Percentiles rank a stretch among this genome's conserved stretches.
Evolutionary conservation across 164 flowering plant species (phyloP).

Genomic region (Chloranthus sessilifolius): DNA sequence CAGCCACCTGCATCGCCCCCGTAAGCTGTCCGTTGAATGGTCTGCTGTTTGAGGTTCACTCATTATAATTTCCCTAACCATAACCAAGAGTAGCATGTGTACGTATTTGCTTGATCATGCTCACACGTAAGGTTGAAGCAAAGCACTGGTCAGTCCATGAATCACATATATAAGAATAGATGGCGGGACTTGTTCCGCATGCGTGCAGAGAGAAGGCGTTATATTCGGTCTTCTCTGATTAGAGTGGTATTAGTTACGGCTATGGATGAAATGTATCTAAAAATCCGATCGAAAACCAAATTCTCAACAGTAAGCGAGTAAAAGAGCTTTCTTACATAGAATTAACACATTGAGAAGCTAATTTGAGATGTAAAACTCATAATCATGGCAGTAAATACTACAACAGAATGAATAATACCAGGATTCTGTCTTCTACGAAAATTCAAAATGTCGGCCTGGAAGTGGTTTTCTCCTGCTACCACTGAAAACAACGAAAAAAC

Average conservation of each 20-base stretch:
- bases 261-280: neutral
- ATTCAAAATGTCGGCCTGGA: conserved; percentile 22
- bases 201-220: no score
- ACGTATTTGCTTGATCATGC: no score
- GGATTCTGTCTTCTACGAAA: conserved; percentile 9
- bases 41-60: no score
- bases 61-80: no score
- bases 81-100: no score
- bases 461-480: conserved; percentile 11
- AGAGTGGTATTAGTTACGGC: neutral
- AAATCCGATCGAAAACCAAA: neutral
- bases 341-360: neutral
- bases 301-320: neutral
- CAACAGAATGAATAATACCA: conserved; percentile 15
- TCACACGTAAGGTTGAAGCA: no score
- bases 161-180: no score
- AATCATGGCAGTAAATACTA: neutral
- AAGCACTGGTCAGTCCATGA: no score
- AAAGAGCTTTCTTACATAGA: neutral
- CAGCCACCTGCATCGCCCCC: no score
- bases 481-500: conserved; percentile 19
- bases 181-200: no score
- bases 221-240: neutral
- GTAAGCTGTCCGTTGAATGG: no score
- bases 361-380: neutral